Evolutionary conservation across 768 basidiomycete species (phyloP).

Genomic region (Leucocoprinus birnbaumii): DNA sequence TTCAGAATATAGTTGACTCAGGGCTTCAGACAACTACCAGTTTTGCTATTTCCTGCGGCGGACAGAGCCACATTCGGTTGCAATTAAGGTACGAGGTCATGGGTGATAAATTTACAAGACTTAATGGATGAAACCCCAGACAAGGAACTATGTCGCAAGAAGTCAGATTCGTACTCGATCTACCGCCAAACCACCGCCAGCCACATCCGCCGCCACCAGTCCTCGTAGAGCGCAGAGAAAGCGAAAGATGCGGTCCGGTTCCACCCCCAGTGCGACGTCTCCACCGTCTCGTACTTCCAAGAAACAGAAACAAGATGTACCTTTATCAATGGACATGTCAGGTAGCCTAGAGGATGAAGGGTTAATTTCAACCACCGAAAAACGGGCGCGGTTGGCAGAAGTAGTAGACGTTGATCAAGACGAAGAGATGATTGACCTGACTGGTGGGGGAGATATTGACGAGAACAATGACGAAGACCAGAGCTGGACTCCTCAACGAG

Average conservation of each 20-base stretch:
- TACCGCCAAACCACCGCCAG: background rate
- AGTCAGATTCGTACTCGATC: conserved; percentile 5
- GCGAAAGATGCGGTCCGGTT: background rate
- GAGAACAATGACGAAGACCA: conserved; percentile 3
- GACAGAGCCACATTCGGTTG: conserved; percentile 76
- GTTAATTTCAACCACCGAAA: background rate
- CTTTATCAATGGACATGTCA: background rate
- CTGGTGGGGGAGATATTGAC: conserved; percentile 13
- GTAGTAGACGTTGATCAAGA: conserved; percentile 15
- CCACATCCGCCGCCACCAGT: background rate
- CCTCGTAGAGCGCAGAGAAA: background rate
- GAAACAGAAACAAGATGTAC: conserved; percentile 14
- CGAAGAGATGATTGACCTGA: background rate
- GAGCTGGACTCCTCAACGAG: conserved; percentile 1
- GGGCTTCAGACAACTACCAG: conserved; percentile 73
- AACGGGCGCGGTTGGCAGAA: background rate
- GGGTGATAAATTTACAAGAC: background rate
- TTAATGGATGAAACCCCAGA: conserved; percentile 21
- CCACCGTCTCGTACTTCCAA: conserved; percentile 14
- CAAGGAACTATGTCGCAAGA: conserved; percentile 35
- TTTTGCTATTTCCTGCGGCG: conserved; percentile 89
- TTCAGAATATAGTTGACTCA: conserved; percentile 1
- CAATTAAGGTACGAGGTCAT: conserved; percentile 61
- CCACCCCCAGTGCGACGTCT: background rate
- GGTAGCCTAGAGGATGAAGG: background rate